Percentiles rank a stretch among this genome's conserved stretches.
Evolutionary conservation across 108 stramenopile genomes (phyloP).

Genomic region (Discostella stelligeroides): DNA sequence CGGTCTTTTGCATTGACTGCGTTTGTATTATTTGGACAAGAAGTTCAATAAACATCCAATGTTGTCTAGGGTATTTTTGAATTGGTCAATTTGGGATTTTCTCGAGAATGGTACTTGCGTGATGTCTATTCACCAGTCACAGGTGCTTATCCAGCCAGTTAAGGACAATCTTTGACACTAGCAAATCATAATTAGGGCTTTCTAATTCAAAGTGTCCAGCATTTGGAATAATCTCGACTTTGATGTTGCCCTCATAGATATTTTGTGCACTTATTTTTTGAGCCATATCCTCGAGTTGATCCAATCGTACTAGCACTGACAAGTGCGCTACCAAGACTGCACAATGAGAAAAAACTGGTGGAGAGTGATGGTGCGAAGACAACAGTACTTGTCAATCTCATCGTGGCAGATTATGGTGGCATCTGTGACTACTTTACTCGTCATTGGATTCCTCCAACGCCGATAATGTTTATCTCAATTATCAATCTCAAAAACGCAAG

Average conservation of each 20-base stretch:
- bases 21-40: background rate
- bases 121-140: no score
- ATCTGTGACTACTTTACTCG: background rate
- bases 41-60: no score
- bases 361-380: background rate
- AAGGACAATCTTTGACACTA: constrained; percentile 26
- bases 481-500: background rate
- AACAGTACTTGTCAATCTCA: background rate
- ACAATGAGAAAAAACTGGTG: background rate
- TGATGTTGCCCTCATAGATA: background rate
- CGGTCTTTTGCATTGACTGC: constrained; percentile 54
- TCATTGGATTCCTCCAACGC: constrained; percentile 4
- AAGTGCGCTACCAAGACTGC: no score
- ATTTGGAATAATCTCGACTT: constrained; percentile 23
- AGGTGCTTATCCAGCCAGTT: constrained; percentile 24
- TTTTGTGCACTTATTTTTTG: constrained; percentile 11
- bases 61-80: no score
- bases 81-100: no score
- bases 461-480: constrained; percentile 3
- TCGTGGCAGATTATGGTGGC: background rate
- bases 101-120: no score
- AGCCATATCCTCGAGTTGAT: constrained; percentile 30
- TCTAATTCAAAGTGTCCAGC: constrained; percentile 46
- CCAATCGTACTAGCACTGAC: no score
- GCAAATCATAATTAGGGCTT: constrained; percentile 24